phyloP scores from a whole-genome alignment of 257 asterid genomes.

The Hygrophila difformis region DNA sequence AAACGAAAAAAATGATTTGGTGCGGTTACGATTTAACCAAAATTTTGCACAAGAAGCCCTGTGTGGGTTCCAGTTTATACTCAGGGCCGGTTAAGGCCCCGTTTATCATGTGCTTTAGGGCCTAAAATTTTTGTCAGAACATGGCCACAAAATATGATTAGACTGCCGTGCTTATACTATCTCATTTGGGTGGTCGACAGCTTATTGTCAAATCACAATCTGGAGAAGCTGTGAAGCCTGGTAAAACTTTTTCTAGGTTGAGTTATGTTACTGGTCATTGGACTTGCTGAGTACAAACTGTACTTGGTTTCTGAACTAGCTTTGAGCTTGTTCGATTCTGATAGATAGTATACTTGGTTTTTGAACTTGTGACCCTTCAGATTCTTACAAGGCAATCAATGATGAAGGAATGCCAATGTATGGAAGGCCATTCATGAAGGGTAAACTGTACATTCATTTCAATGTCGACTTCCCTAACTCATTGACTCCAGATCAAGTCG shows the following conservation, averaged over 20 bases:
- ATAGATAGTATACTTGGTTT: too few species aligned
- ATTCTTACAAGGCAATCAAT: constrained; percentile 50
- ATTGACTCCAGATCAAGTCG: constrained; percentile 34
- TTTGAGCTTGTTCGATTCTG: too few species aligned
- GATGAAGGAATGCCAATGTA: constrained; percentile 74
- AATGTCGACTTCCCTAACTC: constrained; percentile 51
- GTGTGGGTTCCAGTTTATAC: constrained; percentile 78
- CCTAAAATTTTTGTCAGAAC: too few species aligned
- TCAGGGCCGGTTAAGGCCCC: too few species aligned
- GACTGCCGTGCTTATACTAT: constrained; percentile 37
- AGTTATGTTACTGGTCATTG: too few species aligned
- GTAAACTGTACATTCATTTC: constrained; percentile 53
- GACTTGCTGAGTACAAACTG: too few species aligned
- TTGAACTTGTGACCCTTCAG: constrained; percentile 16
- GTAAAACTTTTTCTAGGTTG: constrained; percentile 18
- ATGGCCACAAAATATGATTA: too few species aligned
- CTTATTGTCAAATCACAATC: constrained; percentile 53
- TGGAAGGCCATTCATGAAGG: constrained; percentile 55
- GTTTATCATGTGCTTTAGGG: too few species aligned
- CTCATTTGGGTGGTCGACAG: constrained; percentile 56
- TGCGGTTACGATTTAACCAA: too few species aligned
- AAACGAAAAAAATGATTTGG: too few species aligned
- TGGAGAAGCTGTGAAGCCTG: constrained; percentile 66
- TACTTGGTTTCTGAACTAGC: too few species aligned
- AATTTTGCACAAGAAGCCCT: too few species aligned